Base-by-base conservation (phyloP, 805 yeast species). In the Metschnikowia rubicola region DNA sequence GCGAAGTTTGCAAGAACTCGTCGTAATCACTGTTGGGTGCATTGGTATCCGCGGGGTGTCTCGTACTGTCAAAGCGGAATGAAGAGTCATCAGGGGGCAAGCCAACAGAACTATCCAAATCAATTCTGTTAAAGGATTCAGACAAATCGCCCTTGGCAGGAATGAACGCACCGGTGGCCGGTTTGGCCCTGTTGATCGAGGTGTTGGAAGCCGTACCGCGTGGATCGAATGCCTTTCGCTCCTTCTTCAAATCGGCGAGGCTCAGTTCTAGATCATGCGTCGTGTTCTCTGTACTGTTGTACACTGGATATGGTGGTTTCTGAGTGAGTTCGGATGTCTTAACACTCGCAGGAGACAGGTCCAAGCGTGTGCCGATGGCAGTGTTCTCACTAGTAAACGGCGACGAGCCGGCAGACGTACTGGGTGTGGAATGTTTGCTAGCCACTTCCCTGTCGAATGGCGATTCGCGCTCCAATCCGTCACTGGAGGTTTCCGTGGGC, bases 201-300 rank as follows among this genome's bases (percentile, higher is more conserved):
- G 15, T 17, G 10, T 36, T 30, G 8, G 44, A 37, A 4, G 28
- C n/a, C 17, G 32, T 15, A 35, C 47, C 47, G 15, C 51, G 47
- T 4, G 62, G 61, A 10, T 50, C 52, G 26, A 53, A 51, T 29
- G 54, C 52, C 42, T 57, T 64, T 41, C 59, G 63, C 21, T 49
- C 53, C 30, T 57, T 48, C 41, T 56, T 67, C 43, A 66, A 59
- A 10, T 51, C 65, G 17, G 61, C 62, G 33, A 68, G 60, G 2
- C 65, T 64, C 7, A 58, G 42, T 4, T 66, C 59, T 35, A 68
- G 53, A 21, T 47, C 50, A 6, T 40, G 46, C 30, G 33, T 39
- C 2, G 41, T 6, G 15, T 39, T 17, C 12, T 35, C 34, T 10
- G 44, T 31, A 15, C 12, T 30, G 30, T 44, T 45, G 13, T 41